phyloP scores from a whole-genome alignment of 139 green algal genomes.

The Edaphochlamys debaryana region DNA sequence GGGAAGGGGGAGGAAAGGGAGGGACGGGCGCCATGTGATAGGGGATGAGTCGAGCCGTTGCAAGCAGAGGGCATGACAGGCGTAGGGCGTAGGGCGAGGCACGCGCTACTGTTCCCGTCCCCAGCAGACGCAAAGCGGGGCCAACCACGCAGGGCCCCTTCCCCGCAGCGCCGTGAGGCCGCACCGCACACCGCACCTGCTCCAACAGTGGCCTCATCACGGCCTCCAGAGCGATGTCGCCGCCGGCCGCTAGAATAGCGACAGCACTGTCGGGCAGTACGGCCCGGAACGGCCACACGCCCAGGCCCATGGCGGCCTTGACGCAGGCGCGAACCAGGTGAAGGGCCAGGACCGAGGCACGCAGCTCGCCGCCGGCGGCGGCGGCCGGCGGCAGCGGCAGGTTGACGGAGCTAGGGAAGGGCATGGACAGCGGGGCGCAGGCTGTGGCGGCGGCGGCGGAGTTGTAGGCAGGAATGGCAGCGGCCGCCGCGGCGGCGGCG shows the following conservation, averaged over 20 bases:
- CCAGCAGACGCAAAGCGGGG: no score
- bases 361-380: neutral
- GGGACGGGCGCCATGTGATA: no score
- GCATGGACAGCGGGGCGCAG: neutral
- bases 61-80: neutral
- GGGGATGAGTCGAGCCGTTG: neutral
- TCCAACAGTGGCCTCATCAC: constrained; percentile 25
- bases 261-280: neutral
- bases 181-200: no score
- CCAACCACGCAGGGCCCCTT: no score
- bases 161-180: no score
- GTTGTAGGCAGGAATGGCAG: neutral
- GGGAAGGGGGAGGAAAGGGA: neutral
- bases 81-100: no score
- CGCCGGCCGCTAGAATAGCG: constrained; percentile 1
- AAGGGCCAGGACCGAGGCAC: neutral
- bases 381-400: neutral
- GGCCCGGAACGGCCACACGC: neutral
- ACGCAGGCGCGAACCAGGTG: neutral
- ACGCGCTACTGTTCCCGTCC: no score
- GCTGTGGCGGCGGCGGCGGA: neutral
- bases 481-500: neutral
- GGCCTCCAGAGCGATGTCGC: constrained; percentile 17
- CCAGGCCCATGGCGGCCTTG: constrained; percentile 1
- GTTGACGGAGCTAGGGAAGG: no score